phyloP scores from a whole-genome alignment of 2,329 filamentous ascomycete species.

The Dactylellina haptotyla region DNA sequence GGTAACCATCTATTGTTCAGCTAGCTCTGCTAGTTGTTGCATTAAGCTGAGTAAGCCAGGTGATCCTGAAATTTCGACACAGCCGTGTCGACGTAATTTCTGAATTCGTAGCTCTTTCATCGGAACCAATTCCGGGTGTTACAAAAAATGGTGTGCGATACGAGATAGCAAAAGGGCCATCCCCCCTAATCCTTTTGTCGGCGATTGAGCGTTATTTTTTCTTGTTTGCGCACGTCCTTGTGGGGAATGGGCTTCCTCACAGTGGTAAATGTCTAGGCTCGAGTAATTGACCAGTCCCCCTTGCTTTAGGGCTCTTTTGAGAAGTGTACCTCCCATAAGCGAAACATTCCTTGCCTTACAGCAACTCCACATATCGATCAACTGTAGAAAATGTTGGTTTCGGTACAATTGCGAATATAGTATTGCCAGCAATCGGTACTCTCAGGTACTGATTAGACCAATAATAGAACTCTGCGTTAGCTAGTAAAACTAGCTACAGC shows the following conservation, averaged over 20 bases:
- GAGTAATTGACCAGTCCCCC: not conserved
- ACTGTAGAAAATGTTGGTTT: not conserved
- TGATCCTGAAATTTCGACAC: not conserved
- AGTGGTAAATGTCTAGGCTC: not conserved
- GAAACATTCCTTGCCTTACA: not conserved
- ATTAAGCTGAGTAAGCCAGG: constrained; percentile 29
- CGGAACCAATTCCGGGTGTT: constrained; percentile 37
- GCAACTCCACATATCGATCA: not conserved
- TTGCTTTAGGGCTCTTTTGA: not conserved
- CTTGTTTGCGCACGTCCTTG: not conserved
- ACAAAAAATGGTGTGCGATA: constrained; percentile 11
- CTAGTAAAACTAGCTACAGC: not conserved
- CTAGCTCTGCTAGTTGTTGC: not conserved
- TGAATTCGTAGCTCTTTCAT: constrained; percentile 11
- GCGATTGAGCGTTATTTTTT: constrained; percentile 36
- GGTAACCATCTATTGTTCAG: constrained; percentile 34
- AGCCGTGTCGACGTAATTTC: constrained; percentile 13
- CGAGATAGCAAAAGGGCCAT: not conserved
- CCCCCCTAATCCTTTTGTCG: constrained; percentile 5
- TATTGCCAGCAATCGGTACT: not conserved
- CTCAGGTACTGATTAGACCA: not conserved
- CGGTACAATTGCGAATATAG: not conserved
- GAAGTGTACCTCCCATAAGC: not conserved
- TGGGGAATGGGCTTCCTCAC: not conserved
- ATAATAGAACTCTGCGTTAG: not conserved